Evolutionary conservation across 768 basidiomycete genomes (phyloP).

Genomic region (Tulasnella sp.): DNA sequence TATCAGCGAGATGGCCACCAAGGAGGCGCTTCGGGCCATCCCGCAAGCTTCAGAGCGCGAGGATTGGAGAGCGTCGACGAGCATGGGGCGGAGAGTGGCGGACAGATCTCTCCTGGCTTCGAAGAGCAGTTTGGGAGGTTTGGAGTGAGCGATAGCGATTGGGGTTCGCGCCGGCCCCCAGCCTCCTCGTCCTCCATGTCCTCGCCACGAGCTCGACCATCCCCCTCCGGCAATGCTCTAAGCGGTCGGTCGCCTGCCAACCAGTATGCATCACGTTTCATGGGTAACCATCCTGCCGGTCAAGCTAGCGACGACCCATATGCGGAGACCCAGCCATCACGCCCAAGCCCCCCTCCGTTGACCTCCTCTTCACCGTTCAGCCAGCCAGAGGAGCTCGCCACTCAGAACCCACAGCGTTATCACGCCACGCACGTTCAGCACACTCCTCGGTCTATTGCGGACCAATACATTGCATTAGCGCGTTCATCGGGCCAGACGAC

Average conservation of each 20-base stretch:
- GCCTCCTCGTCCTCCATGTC: not conserved
- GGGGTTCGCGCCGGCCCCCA: not conserved
- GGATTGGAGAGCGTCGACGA: conserved; percentile 6
- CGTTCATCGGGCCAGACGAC: not conserved
- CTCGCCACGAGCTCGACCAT: not conserved
- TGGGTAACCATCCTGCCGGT: not conserved
- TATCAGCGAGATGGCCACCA: not conserved
- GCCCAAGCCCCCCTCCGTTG: not conserved
- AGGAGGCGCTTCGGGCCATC: not conserved
- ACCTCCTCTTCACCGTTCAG: not conserved
- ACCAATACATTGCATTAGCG: not conserved
- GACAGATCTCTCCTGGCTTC: not conserved
- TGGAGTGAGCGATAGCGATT: not conserved
- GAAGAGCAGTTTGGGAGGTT: conserved; percentile 11
- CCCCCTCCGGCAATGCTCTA: not conserved
- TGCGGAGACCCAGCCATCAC: not conserved
- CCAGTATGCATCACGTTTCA: conserved; percentile 8
- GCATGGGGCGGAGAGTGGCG: not conserved
- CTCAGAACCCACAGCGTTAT: not conserved
- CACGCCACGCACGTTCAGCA: not conserved
- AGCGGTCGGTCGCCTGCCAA: not conserved
- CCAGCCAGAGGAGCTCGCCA: not conserved
- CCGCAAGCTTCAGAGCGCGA: not conserved
- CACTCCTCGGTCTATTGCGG: not conserved
- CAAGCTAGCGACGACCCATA: not conserved